Base-by-base conservation (phyloP, 768 basidiomycete species). In the Peribolospora kevripleyi region DNA sequence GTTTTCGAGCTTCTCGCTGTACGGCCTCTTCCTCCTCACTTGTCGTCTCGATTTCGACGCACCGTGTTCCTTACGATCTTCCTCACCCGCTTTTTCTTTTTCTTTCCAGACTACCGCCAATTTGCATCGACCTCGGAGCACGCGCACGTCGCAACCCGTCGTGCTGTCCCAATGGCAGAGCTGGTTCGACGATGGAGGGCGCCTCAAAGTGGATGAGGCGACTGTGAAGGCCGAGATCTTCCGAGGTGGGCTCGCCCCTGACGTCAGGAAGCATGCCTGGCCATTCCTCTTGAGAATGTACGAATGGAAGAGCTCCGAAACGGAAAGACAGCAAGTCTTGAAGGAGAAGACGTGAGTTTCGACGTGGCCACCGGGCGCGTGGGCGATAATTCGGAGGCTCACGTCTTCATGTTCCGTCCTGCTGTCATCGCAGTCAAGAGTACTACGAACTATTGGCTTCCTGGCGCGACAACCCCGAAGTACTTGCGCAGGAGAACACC, bases 201-300 rank as follows among this genome's bases (percentile, higher is more conserved):
- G 63, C 3, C 55, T 65, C 48, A 55, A 63, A 7, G 54, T 73
- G 52, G 68, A 73, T 45, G 77, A 81, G 61, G 80, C 80, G 66
- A 79, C 87, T 75, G 75, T 71, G 60, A 69, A 75, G 50, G 79
- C 87, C 61, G 25, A 25, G 25, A 73, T 91, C 10, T 91, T 91
- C 60, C 74, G 78, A 61, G 71, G 84, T 57, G 68, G 37, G 50
- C 69, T 69, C 1, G 59, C 56, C 49, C 66, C 75, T 7, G 68
- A 72, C 14, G 75, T 83, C 42, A 70, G 93, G 61, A 76, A 77
- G 65, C 77, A 76, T 54, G 73, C 85, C 0, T 98, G 93, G 93
- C 87, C 88, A 3, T 87, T 85, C 65, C 65, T 97, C 39, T 72
- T 97, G 6, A 83, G 81, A 25, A 82, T 93, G 2, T 73, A 81